Conservation (phyloP, 108 stramenopile species). For the Schizochytrium sp. region DNA sequence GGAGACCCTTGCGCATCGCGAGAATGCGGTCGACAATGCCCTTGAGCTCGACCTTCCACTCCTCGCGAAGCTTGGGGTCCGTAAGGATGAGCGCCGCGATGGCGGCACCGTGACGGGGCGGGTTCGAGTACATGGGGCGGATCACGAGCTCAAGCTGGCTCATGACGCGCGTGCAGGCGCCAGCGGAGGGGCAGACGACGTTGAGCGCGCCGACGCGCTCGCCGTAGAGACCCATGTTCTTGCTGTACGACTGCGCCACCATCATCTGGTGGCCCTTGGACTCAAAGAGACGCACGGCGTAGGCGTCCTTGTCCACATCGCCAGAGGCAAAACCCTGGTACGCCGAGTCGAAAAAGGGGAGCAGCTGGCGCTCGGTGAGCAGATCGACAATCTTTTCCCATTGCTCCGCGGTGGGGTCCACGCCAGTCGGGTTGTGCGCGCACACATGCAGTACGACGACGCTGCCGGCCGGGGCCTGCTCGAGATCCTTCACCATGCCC, state of each 20-base stretch:
- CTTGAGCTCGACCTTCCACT: conserved; percentile 31
- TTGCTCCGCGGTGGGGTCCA: conserved; percentile 37
- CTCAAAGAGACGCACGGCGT: conserved; percentile 34
- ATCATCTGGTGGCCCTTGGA: conserved; percentile 19
- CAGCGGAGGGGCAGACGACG: not conserved
- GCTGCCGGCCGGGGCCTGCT: conserved; percentile 12
- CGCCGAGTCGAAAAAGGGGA: conserved; percentile 47
- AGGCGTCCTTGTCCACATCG: conserved; percentile 17
- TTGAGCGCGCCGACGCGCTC: conserved; percentile 38
- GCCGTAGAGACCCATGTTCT: conserved; percentile 52
- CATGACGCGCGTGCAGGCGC: not conserved
- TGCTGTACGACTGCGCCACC: conserved; percentile 39
- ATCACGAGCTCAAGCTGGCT: conserved; percentile 32
- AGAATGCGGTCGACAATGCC: conserved; percentile 26
- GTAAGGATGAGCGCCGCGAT: conserved; percentile 1
- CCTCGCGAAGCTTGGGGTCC: not conserved
- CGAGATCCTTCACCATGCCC: conserved; percentile 27
- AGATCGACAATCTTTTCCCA: conserved; percentile 37
- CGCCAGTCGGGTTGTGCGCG: conserved; percentile 52
- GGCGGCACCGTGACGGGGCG: conserved; percentile 24
- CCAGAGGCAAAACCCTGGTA: conserved; percentile 45
- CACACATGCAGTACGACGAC: conserved; percentile 42
- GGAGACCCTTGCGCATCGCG: conserved; percentile 15
- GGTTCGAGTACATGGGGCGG: conserved; percentile 42
- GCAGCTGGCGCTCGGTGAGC: not conserved